Evolutionary conservation across 2,329 filamentous ascomycete species (phyloP), one percentile per base, ranked within the genome.

Genomic region (Claviceps maximensis): DNA sequence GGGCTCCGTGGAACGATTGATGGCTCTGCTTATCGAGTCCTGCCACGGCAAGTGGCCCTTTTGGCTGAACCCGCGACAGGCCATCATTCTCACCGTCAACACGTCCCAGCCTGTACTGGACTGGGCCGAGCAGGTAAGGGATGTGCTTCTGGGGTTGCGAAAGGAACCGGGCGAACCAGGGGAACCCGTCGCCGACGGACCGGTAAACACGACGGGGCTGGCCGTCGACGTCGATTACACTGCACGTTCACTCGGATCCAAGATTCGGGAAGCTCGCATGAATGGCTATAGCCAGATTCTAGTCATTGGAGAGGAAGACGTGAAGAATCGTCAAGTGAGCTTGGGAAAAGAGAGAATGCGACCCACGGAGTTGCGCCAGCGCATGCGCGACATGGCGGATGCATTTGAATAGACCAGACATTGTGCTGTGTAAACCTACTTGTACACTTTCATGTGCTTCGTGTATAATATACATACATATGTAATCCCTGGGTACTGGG

Each of bases 21-120:
- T 95, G 77, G 89, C 89, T 3, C 74, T 95, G 15, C 69, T 95
- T 42, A 90, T 93, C 53, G 89, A 95, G 67, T 84, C 87, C 58
- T 88, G 90, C 60, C 76, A 84, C 53, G 87, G 87, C 17, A 78
- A 77, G 54, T 94, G 87, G 80, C 89, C 89, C 3, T 91, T 95
- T 65, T 95, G 89, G 89, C 74, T 95, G 10, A 90, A 86, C 53
- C 89, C 89, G 1, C 79, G 82, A 6, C 89, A 93, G 63, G 83
- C 80, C 44, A 80, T 85, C 47, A 77, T 95, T 53, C 68, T 93
- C 33, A 86, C 86, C 0, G 76, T 91, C 51, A 89, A 86, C 60
- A 75, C 82, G 49, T 76, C 74, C 4, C 69, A 73, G 3, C 69
- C 74, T 1, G 74, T 84, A 1, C 55, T 83, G 10, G 65, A 66